Conservation (phyloP, 768 basidiomycete genomes). For the Peribolospora baueri region DNA sequence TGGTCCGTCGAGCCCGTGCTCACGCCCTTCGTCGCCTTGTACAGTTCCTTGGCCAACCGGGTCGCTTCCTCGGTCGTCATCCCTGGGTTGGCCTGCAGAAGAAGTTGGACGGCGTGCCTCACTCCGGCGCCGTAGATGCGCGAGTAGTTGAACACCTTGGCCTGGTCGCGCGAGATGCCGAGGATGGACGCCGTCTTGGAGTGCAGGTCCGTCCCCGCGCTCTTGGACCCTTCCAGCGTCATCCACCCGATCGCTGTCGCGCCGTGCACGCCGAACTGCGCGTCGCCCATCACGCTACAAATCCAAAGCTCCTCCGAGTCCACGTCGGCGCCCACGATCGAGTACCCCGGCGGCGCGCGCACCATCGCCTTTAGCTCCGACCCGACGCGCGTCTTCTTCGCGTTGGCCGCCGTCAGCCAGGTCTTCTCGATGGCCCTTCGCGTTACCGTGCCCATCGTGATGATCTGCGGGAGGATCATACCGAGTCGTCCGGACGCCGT, state of each 20-base stretch:
- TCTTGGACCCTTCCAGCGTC: conserved; percentile 92
- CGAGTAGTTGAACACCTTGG: conserved; percentile 98
- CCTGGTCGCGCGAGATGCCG: conserved; percentile 75
- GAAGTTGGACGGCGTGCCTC: conserved; percentile 67
- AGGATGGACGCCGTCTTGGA: conserved; percentile 87
- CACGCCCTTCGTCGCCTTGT: conserved; percentile 72
- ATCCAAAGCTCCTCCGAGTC: conserved; percentile 99
- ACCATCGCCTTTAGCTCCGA: conserved; percentile 98
- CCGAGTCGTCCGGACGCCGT: conserved; percentile 23
- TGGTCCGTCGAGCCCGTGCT: conserved; percentile 27
- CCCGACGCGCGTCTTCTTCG: conserved; percentile 91
- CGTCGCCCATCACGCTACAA: conserved; percentile 92
- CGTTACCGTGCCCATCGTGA: conserved; percentile 96
- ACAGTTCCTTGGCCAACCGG: conserved; percentile 55
- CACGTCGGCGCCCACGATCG: conserved; percentile 91
- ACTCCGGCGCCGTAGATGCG: conserved; percentile 96
- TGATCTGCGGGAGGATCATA: conserved; percentile 81
- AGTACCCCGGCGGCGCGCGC: conserved; percentile 71
- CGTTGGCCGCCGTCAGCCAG: conserved; percentile 94
- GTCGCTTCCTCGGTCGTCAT: conserved; percentile 60
- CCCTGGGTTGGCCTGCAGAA: conserved; percentile 57
- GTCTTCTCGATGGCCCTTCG: conserved; percentile 93
- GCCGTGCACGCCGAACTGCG: conserved; percentile 88
- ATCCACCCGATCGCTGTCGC: conserved; percentile 97
- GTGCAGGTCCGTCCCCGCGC: conserved; percentile 79